These are phyloP conservation scores for Camelina laxa DNA, from an alignment of 345 rosid genomes.

Conservation along the genomic window DNA sequence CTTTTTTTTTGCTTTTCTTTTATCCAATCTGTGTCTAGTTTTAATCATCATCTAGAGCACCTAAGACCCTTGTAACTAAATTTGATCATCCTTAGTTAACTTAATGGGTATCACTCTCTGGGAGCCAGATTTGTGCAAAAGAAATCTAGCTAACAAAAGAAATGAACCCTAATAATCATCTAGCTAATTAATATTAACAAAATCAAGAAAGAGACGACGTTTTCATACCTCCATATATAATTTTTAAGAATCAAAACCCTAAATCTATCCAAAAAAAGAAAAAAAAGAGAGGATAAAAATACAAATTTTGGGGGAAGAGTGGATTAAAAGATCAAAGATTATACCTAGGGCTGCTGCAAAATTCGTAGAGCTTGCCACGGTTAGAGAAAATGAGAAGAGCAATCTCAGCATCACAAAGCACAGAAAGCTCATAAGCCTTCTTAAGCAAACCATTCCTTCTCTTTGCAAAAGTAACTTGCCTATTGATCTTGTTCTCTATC, in stretches of 20 bases:
- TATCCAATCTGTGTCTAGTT: conserved; percentile 24
- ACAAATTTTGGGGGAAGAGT: background rate
- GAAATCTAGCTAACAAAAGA: conserved; percentile 1
- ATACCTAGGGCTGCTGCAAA: conserved; percentile 63
- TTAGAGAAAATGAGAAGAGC: conserved; percentile 71
- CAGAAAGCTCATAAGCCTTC: conserved; percentile 50
- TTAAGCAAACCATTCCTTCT: conserved; percentile 49
- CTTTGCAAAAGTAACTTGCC: conserved; percentile 51
- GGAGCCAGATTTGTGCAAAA: conserved; percentile 6
- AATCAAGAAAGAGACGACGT: conserved; percentile 22
- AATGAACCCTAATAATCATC: conserved; percentile 34
- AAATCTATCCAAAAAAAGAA: background rate
- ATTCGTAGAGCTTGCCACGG: conserved; percentile 69
- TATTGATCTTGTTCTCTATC: conserved; percentile 67
- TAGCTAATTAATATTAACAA: background rate
- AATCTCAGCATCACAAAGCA: conserved; percentile 52
- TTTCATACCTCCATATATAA: background rate
- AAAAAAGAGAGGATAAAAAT: background rate
- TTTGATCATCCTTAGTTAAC: conserved; percentile 17
- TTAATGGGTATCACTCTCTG: conserved; percentile 23
- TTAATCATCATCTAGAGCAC: conserved; percentile 34
- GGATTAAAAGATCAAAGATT: background rate
- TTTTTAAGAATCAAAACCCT: conserved; percentile 24
- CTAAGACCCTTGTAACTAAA: conserved; percentile 18
- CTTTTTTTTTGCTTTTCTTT: conserved; percentile 11